Percentiles rank a stretch among this genome's conserved stretches.
These are phyloP conservation scores for Suillus alpinus DNA, from an alignment of 768 basidiomycete species.

Conservation along the genomic window DNA sequence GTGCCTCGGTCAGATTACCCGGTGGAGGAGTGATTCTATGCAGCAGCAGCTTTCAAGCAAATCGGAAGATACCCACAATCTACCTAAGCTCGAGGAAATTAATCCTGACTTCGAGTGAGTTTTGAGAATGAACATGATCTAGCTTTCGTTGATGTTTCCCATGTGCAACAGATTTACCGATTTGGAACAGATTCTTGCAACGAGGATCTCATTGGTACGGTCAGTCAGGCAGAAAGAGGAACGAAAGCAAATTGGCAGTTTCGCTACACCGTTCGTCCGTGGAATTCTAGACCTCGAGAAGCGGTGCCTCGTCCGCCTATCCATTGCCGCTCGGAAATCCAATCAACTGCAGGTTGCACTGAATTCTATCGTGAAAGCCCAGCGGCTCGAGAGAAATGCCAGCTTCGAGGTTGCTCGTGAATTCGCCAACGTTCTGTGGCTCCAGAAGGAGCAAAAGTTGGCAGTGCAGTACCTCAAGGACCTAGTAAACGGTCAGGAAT, in stretches of 20 bases:
- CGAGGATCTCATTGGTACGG: slow-evolving; percentile 76
- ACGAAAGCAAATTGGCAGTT: slow-evolving; percentile 71
- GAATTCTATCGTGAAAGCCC: slow-evolving; percentile 79
- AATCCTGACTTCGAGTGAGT: slow-evolving; percentile 67
- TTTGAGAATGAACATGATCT: neutral
- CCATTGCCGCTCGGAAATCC: slow-evolving; percentile 64
- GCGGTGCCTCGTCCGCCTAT: slow-evolving; percentile 67
- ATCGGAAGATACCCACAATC: slow-evolving; percentile 33
- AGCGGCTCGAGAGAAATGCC: slow-evolving; percentile 48
- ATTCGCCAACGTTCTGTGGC: slow-evolving; percentile 89
- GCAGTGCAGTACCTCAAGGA: slow-evolving; percentile 73
- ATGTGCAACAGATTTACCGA: slow-evolving; percentile 57
- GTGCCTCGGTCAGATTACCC: slow-evolving; percentile 73
- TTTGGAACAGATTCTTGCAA: slow-evolving; percentile 77
- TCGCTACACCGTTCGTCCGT: slow-evolving; percentile 51
- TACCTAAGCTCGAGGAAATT: slow-evolving; percentile 45
- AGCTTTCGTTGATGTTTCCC: neutral
- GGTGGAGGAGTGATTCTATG: slow-evolving; percentile 48
- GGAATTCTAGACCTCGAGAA: slow-evolving; percentile 62
- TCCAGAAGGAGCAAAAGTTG: slow-evolving; percentile 77
- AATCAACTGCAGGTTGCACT: slow-evolving; percentile 78
- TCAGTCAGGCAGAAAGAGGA: slow-evolving; percentile 69
- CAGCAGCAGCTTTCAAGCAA: slow-evolving; percentile 29
- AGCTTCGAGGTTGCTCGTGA: slow-evolving; percentile 68
- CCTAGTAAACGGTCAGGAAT: slow-evolving; percentile 21